These are phyloP conservation scores for Kwoniella sp. DNA, from an alignment of 768 basidiomycete genomes.

Conservation along the genomic window DNA sequence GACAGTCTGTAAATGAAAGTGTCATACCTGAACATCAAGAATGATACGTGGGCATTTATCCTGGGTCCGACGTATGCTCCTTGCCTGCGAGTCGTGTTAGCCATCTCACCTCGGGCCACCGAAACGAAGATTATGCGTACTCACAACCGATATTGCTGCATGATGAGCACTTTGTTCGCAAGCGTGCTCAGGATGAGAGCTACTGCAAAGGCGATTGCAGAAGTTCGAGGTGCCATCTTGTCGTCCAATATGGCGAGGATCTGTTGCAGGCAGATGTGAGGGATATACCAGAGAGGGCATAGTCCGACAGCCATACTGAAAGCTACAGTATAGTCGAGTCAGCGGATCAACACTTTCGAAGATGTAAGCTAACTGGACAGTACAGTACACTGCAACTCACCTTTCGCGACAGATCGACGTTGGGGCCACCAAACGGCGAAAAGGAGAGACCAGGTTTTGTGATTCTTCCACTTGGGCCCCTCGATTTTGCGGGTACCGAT, in stretches of 20 bases:
- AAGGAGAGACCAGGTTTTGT: slow-evolving; percentile 16
- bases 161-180: slow-evolving; percentile 11
- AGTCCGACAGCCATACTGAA: slow-evolving; percentile 12
- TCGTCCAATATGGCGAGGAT: slow-evolving; percentile 34
- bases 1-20: too few species aligned
- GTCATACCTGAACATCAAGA: slow-evolving; percentile 40
- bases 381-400: slow-evolving; percentile 21
- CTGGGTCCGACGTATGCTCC: slow-evolving; percentile 15
- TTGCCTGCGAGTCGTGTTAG: slow-evolving; percentile 14
- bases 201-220: slow-evolving; percentile 26
- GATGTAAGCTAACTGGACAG: too few species aligned
- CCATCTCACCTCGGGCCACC: not conserved
- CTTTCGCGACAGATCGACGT: slow-evolving; percentile 6
- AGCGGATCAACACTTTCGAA: not conserved
- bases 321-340: slow-evolving; percentile 2
- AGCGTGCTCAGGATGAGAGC: slow-evolving; percentile 26
- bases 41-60: slow-evolving; percentile 27
- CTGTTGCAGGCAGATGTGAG: slow-evolving; percentile 38
- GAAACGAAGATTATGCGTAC: not conserved
- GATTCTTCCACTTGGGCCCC: slow-evolving; percentile 9
- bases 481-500: slow-evolving; percentile 3
- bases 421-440: slow-evolving; percentile 34
- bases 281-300: slow-evolving; percentile 38
- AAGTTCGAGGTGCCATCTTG: not conserved
- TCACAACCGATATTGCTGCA: slow-evolving; percentile 25